Evolutionary conservation across 768 basidiomycete genomes (phyloP).

Genomic region (Calocera cornea): DNA sequence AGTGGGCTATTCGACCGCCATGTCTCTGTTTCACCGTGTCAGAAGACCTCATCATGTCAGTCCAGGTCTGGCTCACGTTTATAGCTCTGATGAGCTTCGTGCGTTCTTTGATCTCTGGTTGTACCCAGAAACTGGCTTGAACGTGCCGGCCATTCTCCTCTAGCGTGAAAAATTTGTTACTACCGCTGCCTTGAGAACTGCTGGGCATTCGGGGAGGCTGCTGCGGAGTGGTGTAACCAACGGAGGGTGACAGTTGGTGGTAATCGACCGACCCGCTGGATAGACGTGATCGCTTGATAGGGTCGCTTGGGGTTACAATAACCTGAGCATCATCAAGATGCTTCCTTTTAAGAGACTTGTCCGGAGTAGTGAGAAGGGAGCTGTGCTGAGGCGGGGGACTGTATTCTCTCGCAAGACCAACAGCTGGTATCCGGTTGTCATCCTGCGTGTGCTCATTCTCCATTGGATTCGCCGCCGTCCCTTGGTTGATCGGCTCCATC

Average conservation of each 20-base stretch:
- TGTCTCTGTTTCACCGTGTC: neutral
- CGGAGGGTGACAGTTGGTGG: neutral
- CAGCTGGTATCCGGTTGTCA: no score
- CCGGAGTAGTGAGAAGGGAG: neutral
- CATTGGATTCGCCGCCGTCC: no score
- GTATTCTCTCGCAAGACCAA: no score
- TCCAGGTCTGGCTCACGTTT: neutral
- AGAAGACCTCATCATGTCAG: neutral
- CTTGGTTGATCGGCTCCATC: no score
- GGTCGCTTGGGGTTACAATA: neutral
- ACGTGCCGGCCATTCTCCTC: neutral
- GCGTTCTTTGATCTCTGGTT: constrained; percentile 1
- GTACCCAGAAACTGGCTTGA: neutral
- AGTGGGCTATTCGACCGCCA: neutral
- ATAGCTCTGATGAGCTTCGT: neutral
- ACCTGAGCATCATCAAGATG: neutral
- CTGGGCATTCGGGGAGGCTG: neutral
- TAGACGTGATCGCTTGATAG: neutral
- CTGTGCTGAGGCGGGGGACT: no score
- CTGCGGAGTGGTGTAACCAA: neutral
- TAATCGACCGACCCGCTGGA: neutral
- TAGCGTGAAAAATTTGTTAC: neutral
- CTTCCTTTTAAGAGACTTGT: neutral
- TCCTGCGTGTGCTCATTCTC: no score
- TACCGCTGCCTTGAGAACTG: neutral